Percentiles rank a stretch among this genome's conserved stretches.
phyloP scores from a whole-genome alignment of 2,329 filamentous ascomycete genomes.

The Didymellaceae sp. region DNA sequence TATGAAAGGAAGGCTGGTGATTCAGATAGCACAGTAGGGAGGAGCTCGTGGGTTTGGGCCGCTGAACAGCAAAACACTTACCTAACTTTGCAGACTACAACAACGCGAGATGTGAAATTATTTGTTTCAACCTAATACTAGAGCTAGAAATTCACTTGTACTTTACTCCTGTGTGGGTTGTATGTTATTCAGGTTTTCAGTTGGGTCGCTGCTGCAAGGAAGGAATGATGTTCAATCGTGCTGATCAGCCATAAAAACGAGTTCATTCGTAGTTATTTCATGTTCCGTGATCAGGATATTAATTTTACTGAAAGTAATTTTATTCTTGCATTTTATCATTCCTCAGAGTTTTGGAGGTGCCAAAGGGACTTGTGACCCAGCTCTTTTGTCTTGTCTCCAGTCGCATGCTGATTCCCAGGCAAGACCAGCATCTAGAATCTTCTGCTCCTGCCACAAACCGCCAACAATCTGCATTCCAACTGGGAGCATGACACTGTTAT shows the following conservation, averaged over 20 bases:
- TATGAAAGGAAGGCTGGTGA: constrained; percentile 35
- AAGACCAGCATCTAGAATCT: constrained; percentile 34
- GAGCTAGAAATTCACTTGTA: no score
- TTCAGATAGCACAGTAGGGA: constrained; percentile 22
- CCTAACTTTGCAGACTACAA: no score
- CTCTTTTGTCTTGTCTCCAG: constrained; percentile 27
- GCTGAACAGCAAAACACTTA: no score
- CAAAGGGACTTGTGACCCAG: background rate
- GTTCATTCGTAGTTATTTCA: no score
- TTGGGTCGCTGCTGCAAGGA: no score
- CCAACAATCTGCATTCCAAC: constrained; percentile 51
- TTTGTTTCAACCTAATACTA: no score
- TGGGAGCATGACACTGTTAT: constrained; percentile 38
- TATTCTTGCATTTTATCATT: background rate
- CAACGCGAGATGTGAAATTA: no score
- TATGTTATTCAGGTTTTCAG: no score
- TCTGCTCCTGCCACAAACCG: constrained; percentile 47
- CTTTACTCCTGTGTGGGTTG: no score
- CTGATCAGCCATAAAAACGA: no score
- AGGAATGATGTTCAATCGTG: no score
- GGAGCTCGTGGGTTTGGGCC: no score
- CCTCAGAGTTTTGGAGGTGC: constrained; percentile 2
- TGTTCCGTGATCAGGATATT: background rate
- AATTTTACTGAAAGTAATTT: background rate
- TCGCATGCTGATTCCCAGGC: constrained; percentile 40